phyloP scores from a whole-genome alignment of 2,329 filamentous ascomycete genomes.

The Xylariaceae sp. region DNA sequence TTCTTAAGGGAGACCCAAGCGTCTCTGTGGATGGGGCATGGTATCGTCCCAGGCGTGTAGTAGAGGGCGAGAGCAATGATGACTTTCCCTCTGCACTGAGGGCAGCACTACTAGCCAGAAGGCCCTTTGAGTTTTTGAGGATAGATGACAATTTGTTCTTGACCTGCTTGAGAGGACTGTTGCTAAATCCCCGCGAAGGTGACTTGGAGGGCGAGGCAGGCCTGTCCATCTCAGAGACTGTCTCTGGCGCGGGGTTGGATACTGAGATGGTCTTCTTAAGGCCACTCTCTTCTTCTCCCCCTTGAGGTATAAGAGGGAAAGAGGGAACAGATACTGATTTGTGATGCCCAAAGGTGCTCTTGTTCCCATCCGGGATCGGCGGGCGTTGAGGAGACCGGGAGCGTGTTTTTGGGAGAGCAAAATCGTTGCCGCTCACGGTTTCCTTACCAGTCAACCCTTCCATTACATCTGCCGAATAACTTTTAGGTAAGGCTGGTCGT shows the following conservation, averaged over 20 bases:
- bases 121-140: conserved; percentile 75
- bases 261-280: conserved; percentile 56
- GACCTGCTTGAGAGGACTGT: conserved; percentile 82
- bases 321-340: conserved; percentile 59
- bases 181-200: conserved; percentile 48
- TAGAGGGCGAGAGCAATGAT: conserved; percentile 47
- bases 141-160: conserved; percentile 91
- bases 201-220: conserved; percentile 50
- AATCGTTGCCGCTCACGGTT: conserved; percentile 40
- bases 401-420: conserved; percentile 34
- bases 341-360: conserved; percentile 37
- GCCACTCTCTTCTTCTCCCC: conserved; percentile 22
- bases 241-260: conserved; percentile 45
- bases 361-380: conserved; percentile 22
- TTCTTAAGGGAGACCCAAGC: conserved; percentile 25
- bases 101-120: conserved; percentile 70
- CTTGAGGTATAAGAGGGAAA: conserved; percentile 28
- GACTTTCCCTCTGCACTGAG: conserved; percentile 56
- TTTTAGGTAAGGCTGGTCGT: conserved; percentile 51
- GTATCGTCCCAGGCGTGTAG: conserved; percentile 36
- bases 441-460: conserved; percentile 45
- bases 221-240: conserved; percentile 35
- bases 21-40: conserved; percentile 41
- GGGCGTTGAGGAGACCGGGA: conserved; percentile 30
- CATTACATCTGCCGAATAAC: conserved; percentile 54